Evolutionary conservation across 495 filamentous ascomycete species (phyloP).

Genomic region (Hypoxylon trugodes): DNA sequence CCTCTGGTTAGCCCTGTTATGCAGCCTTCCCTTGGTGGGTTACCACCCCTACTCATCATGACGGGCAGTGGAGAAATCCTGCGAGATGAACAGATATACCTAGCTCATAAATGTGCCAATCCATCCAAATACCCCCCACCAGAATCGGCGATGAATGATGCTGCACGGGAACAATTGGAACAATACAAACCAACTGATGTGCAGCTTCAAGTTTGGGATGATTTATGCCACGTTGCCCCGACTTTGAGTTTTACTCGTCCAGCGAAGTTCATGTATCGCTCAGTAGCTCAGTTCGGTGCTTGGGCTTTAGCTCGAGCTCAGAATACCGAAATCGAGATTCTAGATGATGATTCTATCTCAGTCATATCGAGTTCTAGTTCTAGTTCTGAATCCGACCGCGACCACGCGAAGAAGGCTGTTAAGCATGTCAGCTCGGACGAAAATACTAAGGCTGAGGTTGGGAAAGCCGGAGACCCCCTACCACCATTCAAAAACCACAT

Average conservation of each 20-base stretch:
- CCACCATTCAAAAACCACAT: conserved; percentile 83
- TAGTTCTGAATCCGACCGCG: conserved; percentile 58
- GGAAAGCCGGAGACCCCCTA: conserved; percentile 82
- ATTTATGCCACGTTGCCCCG: conserved; percentile 90
- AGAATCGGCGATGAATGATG: conserved; percentile 69
- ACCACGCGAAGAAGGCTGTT: conserved; percentile 38
- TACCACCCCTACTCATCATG: conserved; percentile 86
- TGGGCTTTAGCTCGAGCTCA: conserved; percentile 89
- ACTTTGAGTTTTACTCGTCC: conserved; percentile 92
- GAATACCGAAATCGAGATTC: conserved; percentile 77
- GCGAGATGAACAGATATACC: conserved; percentile 91
- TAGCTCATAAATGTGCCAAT: conserved; percentile 92
- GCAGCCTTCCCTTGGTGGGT: conserved; percentile 84
- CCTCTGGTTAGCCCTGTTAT: conserved; percentile 89
- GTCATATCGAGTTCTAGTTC: conserved; percentile 72
- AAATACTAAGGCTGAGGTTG: conserved; percentile 58
- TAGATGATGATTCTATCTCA: conserved; percentile 79
- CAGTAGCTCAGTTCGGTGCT: conserved; percentile 88
- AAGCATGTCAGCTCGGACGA: conserved; percentile 17
- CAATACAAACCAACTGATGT: conserved; percentile 86
- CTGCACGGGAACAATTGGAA: conserved; percentile 65
- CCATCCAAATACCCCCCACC: conserved; percentile 76
- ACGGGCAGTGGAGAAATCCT: conserved; percentile 88
- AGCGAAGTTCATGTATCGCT: conserved; percentile 92
- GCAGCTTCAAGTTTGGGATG: conserved; percentile 96